Percentiles rank a stretch among this genome's conserved stretches.
phyloP scores from a whole-genome alignment of 2,329 filamentous ascomycete species.

The Talaromyces sp. region DNA sequence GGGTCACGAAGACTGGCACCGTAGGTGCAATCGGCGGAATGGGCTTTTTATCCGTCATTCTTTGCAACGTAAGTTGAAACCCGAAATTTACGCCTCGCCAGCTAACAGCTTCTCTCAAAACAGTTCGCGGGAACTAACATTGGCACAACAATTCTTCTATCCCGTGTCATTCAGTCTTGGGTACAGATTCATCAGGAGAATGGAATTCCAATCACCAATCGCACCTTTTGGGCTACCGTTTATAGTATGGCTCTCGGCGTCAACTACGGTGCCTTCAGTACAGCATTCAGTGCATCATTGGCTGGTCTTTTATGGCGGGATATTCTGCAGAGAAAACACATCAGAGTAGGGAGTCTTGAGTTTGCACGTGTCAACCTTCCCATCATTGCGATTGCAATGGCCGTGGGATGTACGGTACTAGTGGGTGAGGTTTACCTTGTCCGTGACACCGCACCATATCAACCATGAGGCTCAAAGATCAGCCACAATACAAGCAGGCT shows the following conservation, averaged over 20 bases:
- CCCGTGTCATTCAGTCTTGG: slow-evolving; percentile 71
- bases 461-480: slow-evolving; percentile 12
- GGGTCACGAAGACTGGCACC: slow-evolving; percentile 70
- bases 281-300: slow-evolving; percentile 70
- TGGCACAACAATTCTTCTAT: slow-evolving; percentile 73
- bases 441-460: slow-evolving; percentile 47
- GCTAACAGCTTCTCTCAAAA: slow-evolving; percentile 9
- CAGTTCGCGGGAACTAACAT: slow-evolving; percentile 79
- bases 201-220: slow-evolving; percentile 57
- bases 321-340: slow-evolving; percentile 69
- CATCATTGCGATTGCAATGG: slow-evolving; percentile 71
- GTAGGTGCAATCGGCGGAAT: slow-evolving; percentile 71
- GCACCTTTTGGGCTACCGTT: slow-evolving; percentile 73
- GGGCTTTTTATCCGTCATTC: slow-evolving; percentile 70
- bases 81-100: background rate
- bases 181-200: slow-evolving; percentile 58
- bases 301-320: slow-evolving; percentile 74
- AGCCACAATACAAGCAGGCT: background rate
- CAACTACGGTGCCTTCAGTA: slow-evolving; percentile 75
- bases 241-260: slow-evolving; percentile 75
- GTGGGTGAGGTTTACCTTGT: slow-evolving; percentile 65
- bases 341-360: slow-evolving; percentile 63
- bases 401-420: slow-evolving; percentile 63
- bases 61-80: slow-evolving; percentile 68
- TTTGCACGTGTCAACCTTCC: slow-evolving; percentile 71